Base-by-base conservation (phyloP, 2,329 filamentous ascomycete species). In the Aspergillus glaucus region DNA sequence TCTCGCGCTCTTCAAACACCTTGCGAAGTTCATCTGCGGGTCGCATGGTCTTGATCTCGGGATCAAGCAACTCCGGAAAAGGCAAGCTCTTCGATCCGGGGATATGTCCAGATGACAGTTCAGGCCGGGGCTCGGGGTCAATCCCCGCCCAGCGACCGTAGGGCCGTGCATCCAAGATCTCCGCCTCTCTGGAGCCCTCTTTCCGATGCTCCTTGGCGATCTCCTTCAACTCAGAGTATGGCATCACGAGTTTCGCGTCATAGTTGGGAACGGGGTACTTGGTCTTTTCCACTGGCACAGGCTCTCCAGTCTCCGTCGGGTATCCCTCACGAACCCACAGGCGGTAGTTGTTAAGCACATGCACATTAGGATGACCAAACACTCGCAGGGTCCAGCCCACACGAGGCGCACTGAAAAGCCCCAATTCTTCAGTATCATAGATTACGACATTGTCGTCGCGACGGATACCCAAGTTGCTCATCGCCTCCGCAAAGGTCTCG, bases 341-440 rank as follows among this genome's bases (percentile, higher is more conserved):
- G 67, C 85, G 87, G 74, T 96, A 98, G 73, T 98, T 98, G 74
- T 98, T 94, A 48, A 98, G 74, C 15, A 98, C 72, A 67, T 96
- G 90, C 12, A 98, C 92, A 55, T 82, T 85, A 41, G 82, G 76
- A 67, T 98, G 93, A 1, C 93, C 93, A 68, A 97, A 97, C 30
- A 89, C 82, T 62, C 82, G 83, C 55, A 98, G 75, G 1, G 92
- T 98, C 93, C 93, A 98, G 49, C 85, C 92, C 0, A 95, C 92
- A 39, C 93, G 81, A 3, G 93, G 93, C 1, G 92, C 93, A 59
- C 87, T 93, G 73, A 98, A 95, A 51, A 98, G 91, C 8, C 93
- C 93, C 26, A 92, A 75, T 73, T 97, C 91, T 54, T 88, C 85
- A 24, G 84, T 86, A 66, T 98, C 93, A 65, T 98, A 98, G 4